phyloP scores from a whole-genome alignment of 768 basidiomycete species.

The Candolleomyces aberdarensis region DNA sequence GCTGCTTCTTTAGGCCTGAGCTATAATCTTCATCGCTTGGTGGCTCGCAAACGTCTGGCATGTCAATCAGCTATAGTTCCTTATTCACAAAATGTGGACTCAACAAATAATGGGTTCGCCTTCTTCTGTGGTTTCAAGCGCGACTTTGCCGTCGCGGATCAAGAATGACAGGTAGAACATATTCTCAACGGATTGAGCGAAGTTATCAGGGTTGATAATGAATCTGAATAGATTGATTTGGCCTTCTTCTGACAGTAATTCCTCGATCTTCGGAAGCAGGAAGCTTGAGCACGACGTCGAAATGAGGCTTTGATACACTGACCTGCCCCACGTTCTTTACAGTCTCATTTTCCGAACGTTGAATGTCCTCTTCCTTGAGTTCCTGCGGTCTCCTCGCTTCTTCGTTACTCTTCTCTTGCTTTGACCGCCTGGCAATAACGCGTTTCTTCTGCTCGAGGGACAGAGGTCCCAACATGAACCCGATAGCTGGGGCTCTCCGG shows the following conservation, averaged over 20 bases:
- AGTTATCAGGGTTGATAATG: conserved; percentile 86
- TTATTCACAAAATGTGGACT: conserved; percentile 20
- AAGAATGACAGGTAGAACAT: conserved; percentile 94
- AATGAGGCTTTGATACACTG: conserved; percentile 19
- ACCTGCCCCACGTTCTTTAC: conserved; percentile 81
- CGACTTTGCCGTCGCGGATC: conserved; percentile 80
- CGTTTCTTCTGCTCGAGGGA: conserved; percentile 84
- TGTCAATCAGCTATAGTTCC: neutral
- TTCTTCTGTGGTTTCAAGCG: conserved; percentile 57
- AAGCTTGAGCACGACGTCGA: neutral
- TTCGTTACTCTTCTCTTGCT: conserved; percentile 68
- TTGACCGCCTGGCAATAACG: conserved; percentile 52
- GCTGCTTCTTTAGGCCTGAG: conserved; percentile 66
- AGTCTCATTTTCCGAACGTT: conserved; percentile 83
- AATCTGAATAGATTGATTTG: conserved; percentile 80
- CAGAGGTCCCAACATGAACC: conserved; percentile 95
- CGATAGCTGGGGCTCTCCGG: conserved; percentile 72
- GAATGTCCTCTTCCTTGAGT: conserved; percentile 78
- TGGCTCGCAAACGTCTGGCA: conserved; percentile 58
- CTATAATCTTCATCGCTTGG: conserved; percentile 63
- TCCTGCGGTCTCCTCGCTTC: conserved; percentile 74
- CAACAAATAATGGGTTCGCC: conserved; percentile 76
- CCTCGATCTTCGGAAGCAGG: conserved; percentile 46
- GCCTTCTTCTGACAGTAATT: conserved; percentile 46
- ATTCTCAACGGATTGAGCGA: conserved; percentile 95